Evolutionary conservation across 1,284 basidiomycete genomes (phyloP).

Genomic region (Sphagnurus paluster): DNA sequence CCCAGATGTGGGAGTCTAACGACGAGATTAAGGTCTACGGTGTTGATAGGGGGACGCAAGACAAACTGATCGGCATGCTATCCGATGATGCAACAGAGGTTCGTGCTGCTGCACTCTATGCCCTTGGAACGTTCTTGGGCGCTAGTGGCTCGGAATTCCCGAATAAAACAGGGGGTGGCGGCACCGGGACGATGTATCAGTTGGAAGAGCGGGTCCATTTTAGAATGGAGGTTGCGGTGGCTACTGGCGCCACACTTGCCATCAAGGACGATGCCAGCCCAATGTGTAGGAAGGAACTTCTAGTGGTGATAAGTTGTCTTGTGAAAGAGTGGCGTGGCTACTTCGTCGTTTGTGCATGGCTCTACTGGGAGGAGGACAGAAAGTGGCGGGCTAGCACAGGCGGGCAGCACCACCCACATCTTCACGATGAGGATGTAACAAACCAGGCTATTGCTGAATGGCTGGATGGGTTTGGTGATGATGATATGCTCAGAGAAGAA

Average conservation of each 20-base stretch:
- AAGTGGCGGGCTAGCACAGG: constrained; percentile 46
- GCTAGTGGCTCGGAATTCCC: constrained; percentile 76
- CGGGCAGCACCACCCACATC: constrained; percentile 32
- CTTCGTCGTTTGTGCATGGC: constrained; percentile 95
- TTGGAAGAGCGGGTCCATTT: constrained; percentile 81
- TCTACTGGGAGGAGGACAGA: constrained; percentile 88
- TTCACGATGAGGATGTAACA: constrained; percentile 62
- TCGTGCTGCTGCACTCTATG: constrained; percentile 87
- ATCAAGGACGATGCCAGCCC: constrained; percentile 95
- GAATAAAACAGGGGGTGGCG: constrained; percentile 77
- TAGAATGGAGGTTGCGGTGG: constrained; percentile 77
- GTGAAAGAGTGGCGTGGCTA: constrained; percentile 97
- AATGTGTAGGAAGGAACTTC: constrained; percentile 93
- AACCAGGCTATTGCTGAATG: constrained; percentile 76
- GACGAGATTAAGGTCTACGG: constrained; percentile 91
- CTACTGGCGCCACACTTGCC: constrained; percentile 74
- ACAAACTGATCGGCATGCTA: constrained; percentile 82
- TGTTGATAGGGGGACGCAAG: constrained; percentile 82
- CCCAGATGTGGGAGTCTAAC: constrained; percentile 93
- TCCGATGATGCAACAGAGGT: constrained; percentile 93
- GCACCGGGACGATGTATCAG: constrained; percentile 83
- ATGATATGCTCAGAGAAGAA: constrained; percentile 71
- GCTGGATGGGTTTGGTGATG: constrained; percentile 66
- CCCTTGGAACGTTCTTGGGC: constrained; percentile 92
- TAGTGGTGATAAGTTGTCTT: constrained; percentile 89